Evolutionary conservation across 352 stramenopile genomes (phyloP).

Genomic region (Globisporangium cederbergense): DNA sequence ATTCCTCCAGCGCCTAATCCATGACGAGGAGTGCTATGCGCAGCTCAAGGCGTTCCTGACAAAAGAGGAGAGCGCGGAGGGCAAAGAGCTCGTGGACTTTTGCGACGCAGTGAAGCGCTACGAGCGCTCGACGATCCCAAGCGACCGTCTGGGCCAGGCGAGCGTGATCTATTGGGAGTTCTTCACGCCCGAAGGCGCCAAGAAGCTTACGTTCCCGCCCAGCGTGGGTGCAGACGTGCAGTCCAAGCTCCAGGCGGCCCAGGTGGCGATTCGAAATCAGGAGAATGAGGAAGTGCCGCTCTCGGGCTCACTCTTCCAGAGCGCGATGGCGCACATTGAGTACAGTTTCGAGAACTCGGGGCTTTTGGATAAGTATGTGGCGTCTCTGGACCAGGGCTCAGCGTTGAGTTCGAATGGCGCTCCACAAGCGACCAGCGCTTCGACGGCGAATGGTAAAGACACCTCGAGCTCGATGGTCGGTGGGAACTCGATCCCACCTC

Average conservation of each 20-base stretch:
- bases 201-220: conserved; percentile 59
- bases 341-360: conserved; percentile 62
- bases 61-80: conserved; percentile 50
- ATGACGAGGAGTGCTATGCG: conserved; percentile 87
- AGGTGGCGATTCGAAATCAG: conserved; percentile 28
- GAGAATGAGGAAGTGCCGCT: conserved; percentile 23
- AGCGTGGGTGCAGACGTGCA: conserved; percentile 51
- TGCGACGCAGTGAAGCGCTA: conserved; percentile 84
- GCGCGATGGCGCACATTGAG: conserved; percentile 67
- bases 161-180: conserved; percentile 86
- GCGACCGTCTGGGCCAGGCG: conserved; percentile 69
- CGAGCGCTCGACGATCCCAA: conserved; percentile 62
- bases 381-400: conserved; percentile 49
- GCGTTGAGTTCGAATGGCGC: conserved; percentile 2
- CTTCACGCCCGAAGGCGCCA: conserved; percentile 54
- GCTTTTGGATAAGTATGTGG: conserved; percentile 77
- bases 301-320: conserved; percentile 62
- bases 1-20: conserved; percentile 84
- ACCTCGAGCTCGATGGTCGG: background rate
- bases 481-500: conserved; percentile 45
- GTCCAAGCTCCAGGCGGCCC: conserved; percentile 58
- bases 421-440: conserved; percentile 1
- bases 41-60: conserved; percentile 72
- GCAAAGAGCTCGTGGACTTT: conserved; percentile 76
- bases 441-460: conserved; percentile 19